A percentile compares a stretch with the other conserved stretches of the same genome.
Evolutionary conservation across 495 filamentous ascomycete genomes (phyloP).

Genomic region (Neurospora sp.): DNA sequence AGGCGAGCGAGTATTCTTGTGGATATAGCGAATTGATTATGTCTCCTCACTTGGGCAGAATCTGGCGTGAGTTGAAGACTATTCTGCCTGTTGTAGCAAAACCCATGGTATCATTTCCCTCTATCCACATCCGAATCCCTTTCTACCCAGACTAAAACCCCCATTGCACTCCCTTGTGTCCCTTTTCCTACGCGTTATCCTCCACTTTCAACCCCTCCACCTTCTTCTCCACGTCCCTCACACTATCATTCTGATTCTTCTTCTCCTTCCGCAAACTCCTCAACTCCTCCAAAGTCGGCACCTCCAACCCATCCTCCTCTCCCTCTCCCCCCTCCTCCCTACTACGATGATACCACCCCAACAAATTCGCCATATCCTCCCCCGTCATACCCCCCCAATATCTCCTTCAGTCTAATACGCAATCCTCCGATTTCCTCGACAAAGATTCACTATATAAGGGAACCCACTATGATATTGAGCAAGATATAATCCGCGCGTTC

Average conservation of each 20-base stretch:
- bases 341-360: constrained; percentile 51
- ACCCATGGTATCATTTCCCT: background rate
- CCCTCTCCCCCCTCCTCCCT: too few species aligned
- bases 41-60: background rate
- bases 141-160: background rate
- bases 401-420: constrained; percentile 43
- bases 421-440: too few species aligned
- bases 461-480: too few species aligned
- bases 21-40: background rate
- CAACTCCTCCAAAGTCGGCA: constrained; percentile 38
- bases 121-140: too few species aligned
- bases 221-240: background rate
- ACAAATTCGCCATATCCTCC: constrained; percentile 67
- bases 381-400: constrained; percentile 62
- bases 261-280: constrained; percentile 31
- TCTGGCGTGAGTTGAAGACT: background rate
- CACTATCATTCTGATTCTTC: background rate
- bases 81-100: background rate
- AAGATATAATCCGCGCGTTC: too few species aligned
- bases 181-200: background rate
- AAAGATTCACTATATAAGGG: too few species aligned
- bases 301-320: constrained; percentile 34
- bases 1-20: too few species aligned
- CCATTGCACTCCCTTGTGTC: background rate
- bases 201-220: background rate